These are phyloP conservation scores for Solanum raphanifolium DNA, from an alignment of 257 asterid species.

Conservation along the genomic window DNA sequence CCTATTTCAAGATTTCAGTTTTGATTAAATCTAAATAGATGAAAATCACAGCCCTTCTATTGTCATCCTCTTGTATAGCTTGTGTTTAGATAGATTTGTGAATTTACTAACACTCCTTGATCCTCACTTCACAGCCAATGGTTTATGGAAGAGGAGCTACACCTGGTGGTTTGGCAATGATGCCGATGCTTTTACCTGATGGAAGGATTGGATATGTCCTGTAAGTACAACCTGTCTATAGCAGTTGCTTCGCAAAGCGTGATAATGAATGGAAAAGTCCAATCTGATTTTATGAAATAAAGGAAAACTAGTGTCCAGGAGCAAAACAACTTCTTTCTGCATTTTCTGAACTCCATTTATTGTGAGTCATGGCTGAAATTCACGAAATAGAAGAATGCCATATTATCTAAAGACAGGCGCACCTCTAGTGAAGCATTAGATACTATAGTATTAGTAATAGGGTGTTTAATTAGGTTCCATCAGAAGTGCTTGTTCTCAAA, in stretches of 20 bases:
- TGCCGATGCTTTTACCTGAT: constrained; percentile 98
- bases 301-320: not conserved
- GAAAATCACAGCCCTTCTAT: not conserved
- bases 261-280: not conserved
- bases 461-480: not conserved
- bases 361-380: not conserved
- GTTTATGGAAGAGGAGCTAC: constrained; percentile 77
- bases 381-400: not conserved
- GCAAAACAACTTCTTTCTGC: not conserved
- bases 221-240: constrained; percentile 40
- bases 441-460: not conserved
- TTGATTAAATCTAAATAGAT: not conserved
- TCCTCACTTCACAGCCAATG: constrained; percentile 41
- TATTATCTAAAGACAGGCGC: not conserved
- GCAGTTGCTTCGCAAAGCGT: not conserved
- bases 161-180: constrained; percentile 91
- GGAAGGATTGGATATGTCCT: constrained; percentile 99
- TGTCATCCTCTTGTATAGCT: not conserved
- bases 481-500: not conserved
- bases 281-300: not conserved
- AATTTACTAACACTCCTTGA: not conserved
- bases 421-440: not conserved
- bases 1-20: not conserved
- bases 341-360: not conserved
- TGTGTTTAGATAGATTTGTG: not conserved